Evolutionary conservation across 768 basidiomycete genomes (phyloP).

Genomic region (Agaricus sinodeliciosus): DNA sequence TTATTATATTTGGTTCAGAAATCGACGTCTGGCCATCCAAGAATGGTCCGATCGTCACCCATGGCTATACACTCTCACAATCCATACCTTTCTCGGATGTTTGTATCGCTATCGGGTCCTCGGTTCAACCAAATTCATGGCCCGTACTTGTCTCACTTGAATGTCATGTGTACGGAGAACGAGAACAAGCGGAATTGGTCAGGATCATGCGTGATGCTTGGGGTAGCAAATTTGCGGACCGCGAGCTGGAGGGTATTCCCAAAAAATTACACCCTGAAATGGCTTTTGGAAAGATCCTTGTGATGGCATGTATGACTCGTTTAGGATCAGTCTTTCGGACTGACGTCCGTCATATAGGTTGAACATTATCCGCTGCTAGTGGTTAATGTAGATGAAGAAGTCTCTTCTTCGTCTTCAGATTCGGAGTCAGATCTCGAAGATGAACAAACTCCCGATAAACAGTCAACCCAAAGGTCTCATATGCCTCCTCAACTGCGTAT

Average conservation of each 20-base stretch:
- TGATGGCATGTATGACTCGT: constrained; percentile 39
- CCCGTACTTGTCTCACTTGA: constrained; percentile 57
- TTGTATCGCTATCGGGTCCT: constrained; percentile 43
- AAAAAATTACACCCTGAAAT: constrained; percentile 34
- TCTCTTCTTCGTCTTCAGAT: constrained; percentile 7
- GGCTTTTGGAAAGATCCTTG: constrained; percentile 45
- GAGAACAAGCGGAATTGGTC: constrained; percentile 48
- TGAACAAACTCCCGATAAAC: neutral
- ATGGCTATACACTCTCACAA: constrained; percentile 53
- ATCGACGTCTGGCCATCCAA: constrained; percentile 61
- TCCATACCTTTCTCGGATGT: constrained; percentile 46
- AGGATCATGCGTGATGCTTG: constrained; percentile 42
- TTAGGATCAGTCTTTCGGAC: neutral
- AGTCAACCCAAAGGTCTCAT: neutral
- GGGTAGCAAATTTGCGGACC: constrained; percentile 44
- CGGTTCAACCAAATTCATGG: constrained; percentile 37
- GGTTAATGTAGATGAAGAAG: constrained; percentile 12
- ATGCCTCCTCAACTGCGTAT: constrained; percentile 3
- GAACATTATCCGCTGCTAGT: constrained; percentile 42
- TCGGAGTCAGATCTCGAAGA: neutral
- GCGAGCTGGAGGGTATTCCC: constrained; percentile 28
- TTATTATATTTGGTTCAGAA: constrained; percentile 23
- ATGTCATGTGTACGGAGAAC: constrained; percentile 45
- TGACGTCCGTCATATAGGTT: constrained; percentile 28
- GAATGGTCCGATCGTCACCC: constrained; percentile 50